Evolutionary conservation across 768 basidiomycete genomes (phyloP).

Genomic region (Tulasnella sp.): DNA sequence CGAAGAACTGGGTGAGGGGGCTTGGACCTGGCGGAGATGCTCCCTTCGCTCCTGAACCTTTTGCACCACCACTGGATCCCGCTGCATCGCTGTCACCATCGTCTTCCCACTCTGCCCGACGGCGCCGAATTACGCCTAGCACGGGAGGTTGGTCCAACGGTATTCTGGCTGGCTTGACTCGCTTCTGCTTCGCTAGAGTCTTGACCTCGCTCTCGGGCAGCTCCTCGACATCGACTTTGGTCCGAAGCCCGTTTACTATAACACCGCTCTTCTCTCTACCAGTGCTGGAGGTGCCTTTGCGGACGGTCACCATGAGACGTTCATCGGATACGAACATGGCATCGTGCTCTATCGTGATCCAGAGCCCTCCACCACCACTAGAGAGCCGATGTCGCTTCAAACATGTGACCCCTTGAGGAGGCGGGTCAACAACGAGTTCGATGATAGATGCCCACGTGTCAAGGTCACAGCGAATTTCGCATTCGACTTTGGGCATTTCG

Average conservation of each 20-base stretch:
- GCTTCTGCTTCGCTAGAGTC: conserved; percentile 69
- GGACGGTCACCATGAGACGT: conserved; percentile 62
- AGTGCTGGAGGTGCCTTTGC: conserved; percentile 51
- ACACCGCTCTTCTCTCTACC: conserved; percentile 69
- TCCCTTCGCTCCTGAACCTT: conserved; percentile 24
- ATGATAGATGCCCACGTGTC: conserved; percentile 80
- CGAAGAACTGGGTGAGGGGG: conserved; percentile 62
- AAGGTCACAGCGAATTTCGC: conserved; percentile 84
- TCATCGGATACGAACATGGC: conserved; percentile 70
- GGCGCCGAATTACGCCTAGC: conserved; percentile 56
- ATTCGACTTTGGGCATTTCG: conserved; percentile 50
- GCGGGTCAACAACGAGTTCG: conserved; percentile 88
- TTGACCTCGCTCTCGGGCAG: conserved; percentile 82
- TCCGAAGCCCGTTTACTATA: conserved; percentile 81
- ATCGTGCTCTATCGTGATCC: conserved; percentile 88
- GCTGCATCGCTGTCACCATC: conserved; percentile 38
- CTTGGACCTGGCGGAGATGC: conserved; percentile 31
- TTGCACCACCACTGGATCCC: conserved; percentile 9
- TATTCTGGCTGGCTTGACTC: conserved; percentile 74
- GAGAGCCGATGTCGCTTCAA: conserved; percentile 83
- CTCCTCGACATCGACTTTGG: conserved; percentile 82
- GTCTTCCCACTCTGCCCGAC: conserved; percentile 61
- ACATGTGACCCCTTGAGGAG: conserved; percentile 73
- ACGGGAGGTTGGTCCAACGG: conserved; percentile 93
- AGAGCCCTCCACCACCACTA: conserved; percentile 80